These are phyloP conservation scores for Balansia obtecta DNA, from an alignment of 2,329 filamentous ascomycete species.

Conservation along the genomic window DNA sequence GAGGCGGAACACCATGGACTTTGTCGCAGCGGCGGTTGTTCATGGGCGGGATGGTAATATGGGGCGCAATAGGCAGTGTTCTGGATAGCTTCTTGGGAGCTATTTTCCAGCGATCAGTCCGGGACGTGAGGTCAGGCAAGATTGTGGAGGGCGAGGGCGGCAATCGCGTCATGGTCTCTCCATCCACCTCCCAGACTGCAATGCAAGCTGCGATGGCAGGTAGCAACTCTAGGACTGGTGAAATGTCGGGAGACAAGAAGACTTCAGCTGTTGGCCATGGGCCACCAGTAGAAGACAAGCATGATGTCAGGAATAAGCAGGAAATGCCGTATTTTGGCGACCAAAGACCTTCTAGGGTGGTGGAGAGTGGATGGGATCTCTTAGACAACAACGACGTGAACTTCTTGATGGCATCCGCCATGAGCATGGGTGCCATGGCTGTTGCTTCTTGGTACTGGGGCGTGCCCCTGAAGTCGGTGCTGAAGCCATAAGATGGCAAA, in stretches of 20 bases:
- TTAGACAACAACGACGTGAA: conserved; percentile 96
- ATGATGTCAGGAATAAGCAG: conserved; percentile 36
- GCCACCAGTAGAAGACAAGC: conserved; percentile 27
- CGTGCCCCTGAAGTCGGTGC: conserved; percentile 31
- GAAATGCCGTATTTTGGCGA: conserved; percentile 40
- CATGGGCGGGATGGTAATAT: conserved; percentile 49
- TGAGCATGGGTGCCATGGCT: conserved; percentile 69
- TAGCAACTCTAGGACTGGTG: conserved; percentile 23
- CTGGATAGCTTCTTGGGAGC: conserved; percentile 83
- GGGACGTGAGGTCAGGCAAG: conserved; percentile 72
- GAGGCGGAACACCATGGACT: conserved; percentile 38
- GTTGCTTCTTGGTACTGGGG: conserved; percentile 49
- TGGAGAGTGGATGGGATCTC: conserved; percentile 58
- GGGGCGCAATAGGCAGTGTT: conserved; percentile 69
- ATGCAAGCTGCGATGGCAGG: not conserved
- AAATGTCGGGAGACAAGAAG: conserved; percentile 25
- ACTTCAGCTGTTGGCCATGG: conserved; percentile 22
- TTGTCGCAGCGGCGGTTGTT: conserved; percentile 30
- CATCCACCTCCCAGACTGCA: conserved; percentile 5
- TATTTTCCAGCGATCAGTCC: conserved; percentile 72
- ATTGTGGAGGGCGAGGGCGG: conserved; percentile 81
- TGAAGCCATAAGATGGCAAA: not conserved
- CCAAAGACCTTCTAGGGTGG: conserved; percentile 45
- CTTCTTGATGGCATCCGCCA: conserved; percentile 72
- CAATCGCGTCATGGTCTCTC: conserved; percentile 38